Percentiles rank a stretch among this genome's conserved stretches.
Evolutionary conservation across 768 basidiomycete species (phyloP).

Genomic region (Lactarius indigo): DNA sequence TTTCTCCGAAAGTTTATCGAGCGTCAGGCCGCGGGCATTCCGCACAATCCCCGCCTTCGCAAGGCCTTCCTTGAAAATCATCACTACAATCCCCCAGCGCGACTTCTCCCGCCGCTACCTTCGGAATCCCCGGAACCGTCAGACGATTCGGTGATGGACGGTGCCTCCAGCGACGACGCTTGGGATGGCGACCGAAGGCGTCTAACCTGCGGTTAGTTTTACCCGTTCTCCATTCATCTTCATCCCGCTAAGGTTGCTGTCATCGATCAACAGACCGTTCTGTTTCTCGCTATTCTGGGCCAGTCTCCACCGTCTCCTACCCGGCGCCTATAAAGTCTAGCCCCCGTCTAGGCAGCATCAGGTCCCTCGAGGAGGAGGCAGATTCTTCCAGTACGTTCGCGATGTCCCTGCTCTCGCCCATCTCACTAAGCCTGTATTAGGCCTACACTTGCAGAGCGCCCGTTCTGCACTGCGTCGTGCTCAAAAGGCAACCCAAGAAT

Average conservation of each 20-base stretch:
- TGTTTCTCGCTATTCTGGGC: slow-evolving; percentile 9
- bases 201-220: slow-evolving; percentile 15
- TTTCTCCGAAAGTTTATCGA: slow-evolving; percentile 83
- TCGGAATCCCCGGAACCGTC: slow-evolving; percentile 24
- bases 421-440: neutral
- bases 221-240: neutral
- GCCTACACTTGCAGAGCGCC: slow-evolving; percentile 19
- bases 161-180: slow-evolving; percentile 19
- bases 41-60: slow-evolving; percentile 78
- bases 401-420: neutral
- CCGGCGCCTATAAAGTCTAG: slow-evolving; percentile 17
- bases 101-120: slow-evolving; percentile 11
- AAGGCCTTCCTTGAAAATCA: slow-evolving; percentile 23
- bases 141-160: slow-evolving; percentile 23
- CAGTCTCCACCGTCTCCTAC: slow-evolving; percentile 7
- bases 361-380: slow-evolving; percentile 23
- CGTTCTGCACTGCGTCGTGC: slow-evolving; percentile 23
- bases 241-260: neutral
- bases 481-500: slow-evolving; percentile 24
- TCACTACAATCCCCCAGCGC: slow-evolving; percentile 9
- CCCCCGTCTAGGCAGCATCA: slow-evolving; percentile 18
- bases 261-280: slow-evolving; percentile 10
- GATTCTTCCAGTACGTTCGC: slow-evolving; percentile 19
- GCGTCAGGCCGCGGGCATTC: slow-evolving; percentile 67
- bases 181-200: slow-evolving; percentile 19